phyloP scores from a whole-genome alignment of 139 green algal genomes.

The Chlorella sp. region DNA sequence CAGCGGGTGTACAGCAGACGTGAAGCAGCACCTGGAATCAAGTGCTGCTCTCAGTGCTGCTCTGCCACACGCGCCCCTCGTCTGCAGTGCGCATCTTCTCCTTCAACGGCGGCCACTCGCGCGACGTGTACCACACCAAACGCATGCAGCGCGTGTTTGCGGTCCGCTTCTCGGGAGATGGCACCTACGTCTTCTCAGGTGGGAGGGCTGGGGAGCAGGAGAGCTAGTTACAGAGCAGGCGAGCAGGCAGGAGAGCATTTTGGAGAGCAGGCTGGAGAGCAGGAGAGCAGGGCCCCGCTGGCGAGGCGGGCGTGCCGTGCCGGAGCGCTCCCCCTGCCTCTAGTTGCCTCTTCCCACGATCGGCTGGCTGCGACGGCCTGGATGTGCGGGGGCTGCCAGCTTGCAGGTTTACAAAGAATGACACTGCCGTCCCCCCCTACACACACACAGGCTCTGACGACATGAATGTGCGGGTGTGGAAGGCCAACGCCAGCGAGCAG shows the following conservation, averaged over 20 bases:
- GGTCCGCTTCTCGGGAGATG: slow-evolving; percentile 90
- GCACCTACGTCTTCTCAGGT: slow-evolving; percentile 92
- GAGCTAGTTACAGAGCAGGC: too few species aligned
- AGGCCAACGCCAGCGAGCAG: slow-evolving; percentile 88
- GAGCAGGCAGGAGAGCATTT: too few species aligned
- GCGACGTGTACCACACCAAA: slow-evolving; percentile 94
- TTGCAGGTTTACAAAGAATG: too few species aligned
- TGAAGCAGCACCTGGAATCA: too few species aligned
- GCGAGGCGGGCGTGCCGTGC: neutral
- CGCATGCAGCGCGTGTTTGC: slow-evolving; percentile 97
- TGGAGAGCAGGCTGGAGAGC: too few species aligned
- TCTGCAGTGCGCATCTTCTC: slow-evolving; percentile 93
- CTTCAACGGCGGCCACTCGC: slow-evolving; percentile 83
- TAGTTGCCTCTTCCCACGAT: neutral
- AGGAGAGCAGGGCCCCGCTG: too few species aligned
- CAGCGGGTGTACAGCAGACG: too few species aligned
- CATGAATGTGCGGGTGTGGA: slow-evolving; percentile 75
- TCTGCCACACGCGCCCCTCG: too few species aligned
- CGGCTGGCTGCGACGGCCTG: too few species aligned
- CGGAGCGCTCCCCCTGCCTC: neutral
- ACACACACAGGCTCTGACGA: slow-evolving; percentile 57
- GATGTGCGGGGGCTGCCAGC: too few species aligned
- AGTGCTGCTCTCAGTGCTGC: too few species aligned
- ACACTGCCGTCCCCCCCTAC: neutral
- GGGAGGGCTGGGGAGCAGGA: neutral